These are phyloP conservation scores for Penicillium aurantiogriseum DNA, from an alignment of 2,329 filamentous ascomycete genomes.

Conservation along the genomic window DNA sequence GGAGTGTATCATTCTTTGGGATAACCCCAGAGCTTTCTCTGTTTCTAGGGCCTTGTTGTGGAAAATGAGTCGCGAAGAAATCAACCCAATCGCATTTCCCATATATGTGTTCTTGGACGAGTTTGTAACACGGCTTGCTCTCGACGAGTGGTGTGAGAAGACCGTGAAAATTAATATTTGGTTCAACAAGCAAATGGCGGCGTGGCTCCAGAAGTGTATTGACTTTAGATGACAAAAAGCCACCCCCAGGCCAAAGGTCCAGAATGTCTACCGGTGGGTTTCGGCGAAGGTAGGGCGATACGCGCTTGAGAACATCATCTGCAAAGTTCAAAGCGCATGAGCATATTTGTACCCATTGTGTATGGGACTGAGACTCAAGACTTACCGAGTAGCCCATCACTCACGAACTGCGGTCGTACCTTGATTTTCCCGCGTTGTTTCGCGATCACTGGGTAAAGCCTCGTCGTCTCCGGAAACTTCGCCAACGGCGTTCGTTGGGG, in stretches of 20 bases:
- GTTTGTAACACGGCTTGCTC: slow-evolving; percentile 46
- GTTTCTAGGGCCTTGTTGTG: slow-evolving; percentile 51
- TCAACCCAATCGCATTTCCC: slow-evolving; percentile 56
- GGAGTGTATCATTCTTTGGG: slow-evolving; percentile 66
- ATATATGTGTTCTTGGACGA: slow-evolving; percentile 55
- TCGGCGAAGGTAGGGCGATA: slow-evolving; percentile 66
- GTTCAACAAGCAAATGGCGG: slow-evolving; percentile 80
- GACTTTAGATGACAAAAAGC: slow-evolving; percentile 75
- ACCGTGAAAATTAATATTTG: slow-evolving; percentile 52
- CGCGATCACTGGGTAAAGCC: slow-evolving; percentile 2
- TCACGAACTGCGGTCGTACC: slow-evolving; percentile 27
- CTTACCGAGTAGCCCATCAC: slow-evolving; percentile 38
- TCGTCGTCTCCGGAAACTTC: slow-evolving; percentile 23
- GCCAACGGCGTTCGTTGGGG: slow-evolving; percentile 4
- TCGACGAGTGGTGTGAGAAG: slow-evolving; percentile 61
- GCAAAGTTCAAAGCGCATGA: slow-evolving; percentile 17
- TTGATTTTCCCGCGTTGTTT: slow-evolving; percentile 1
- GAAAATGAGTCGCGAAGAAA: slow-evolving; percentile 45
- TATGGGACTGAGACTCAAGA: not conserved
- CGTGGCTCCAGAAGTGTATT: slow-evolving; percentile 74
- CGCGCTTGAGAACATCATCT: slow-evolving; percentile 68
- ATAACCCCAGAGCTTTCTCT: slow-evolving; percentile 41
- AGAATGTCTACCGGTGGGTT: slow-evolving; percentile 80
- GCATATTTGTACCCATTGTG: not conserved
- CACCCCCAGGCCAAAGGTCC: slow-evolving; percentile 78